Conservation (phyloP, 2,329 filamentous ascomycete species). For the Colletotrichum graminicola region DNA sequence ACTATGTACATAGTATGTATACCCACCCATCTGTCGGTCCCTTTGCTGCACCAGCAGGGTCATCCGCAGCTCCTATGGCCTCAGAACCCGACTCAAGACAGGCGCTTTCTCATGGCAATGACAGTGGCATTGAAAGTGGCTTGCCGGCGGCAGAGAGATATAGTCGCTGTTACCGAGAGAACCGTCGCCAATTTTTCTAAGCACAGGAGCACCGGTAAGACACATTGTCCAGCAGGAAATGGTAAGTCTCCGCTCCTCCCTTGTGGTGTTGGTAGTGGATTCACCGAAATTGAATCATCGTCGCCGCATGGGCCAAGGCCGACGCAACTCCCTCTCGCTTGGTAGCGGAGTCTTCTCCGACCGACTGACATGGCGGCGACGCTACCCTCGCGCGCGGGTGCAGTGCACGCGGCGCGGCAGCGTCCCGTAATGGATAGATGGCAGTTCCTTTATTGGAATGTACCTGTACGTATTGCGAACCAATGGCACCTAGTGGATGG, state of each 20-base stretch:
- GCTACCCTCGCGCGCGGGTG: conserved; percentile 1
- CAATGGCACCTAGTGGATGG: conserved; percentile 16
- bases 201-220: neutral
- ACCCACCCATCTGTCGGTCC: neutral
- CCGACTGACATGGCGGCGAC: conserved; percentile 3
- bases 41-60: neutral
- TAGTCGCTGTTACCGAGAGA: neutral
- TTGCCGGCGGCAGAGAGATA: neutral
- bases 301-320: neutral
- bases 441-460: neutral
- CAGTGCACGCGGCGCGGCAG: conserved; percentile 8
- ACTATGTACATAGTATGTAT: neutral
- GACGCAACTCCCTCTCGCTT: neutral
- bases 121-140: neutral
- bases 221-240: neutral
- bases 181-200: neutral
- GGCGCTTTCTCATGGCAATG: neutral
- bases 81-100: neutral
- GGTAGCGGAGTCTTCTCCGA: conserved; percentile 32
- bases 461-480: conserved; percentile 1
- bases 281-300: conserved; percentile 14
- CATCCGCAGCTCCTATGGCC: neutral
- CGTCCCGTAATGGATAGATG: conserved; percentile 1
- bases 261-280: neutral
- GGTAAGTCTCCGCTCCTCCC: neutral